Percentiles rank a stretch among this genome's conserved stretches.
phyloP scores from a whole-genome alignment of 495 filamentous ascomycete species.

The Penicillium chermesinum region DNA sequence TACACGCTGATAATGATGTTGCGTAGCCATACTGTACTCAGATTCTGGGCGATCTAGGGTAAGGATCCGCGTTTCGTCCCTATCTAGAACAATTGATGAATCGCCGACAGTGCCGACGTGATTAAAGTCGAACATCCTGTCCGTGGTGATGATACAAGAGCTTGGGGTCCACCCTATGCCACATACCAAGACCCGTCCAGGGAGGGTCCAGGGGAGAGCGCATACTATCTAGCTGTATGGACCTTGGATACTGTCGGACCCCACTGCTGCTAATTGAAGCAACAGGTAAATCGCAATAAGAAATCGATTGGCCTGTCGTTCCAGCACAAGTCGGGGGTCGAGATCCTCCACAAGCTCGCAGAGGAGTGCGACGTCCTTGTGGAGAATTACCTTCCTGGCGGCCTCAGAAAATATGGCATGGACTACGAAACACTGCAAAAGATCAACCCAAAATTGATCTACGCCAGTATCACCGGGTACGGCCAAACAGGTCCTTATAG shows the following conservation, averaged over 20 bases:
- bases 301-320: slow-evolving; percentile 91
- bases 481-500: slow-evolving; percentile 93
- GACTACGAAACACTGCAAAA: slow-evolving; percentile 73
- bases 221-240: slow-evolving; percentile 84
- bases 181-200: slow-evolving; percentile 56
- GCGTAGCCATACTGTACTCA: slow-evolving; percentile 92
- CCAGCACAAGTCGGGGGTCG: slow-evolving; percentile 72
- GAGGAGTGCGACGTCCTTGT: slow-evolving; percentile 87
- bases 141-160: slow-evolving; percentile 87
- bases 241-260: not conserved
- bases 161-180: slow-evolving; percentile 96
- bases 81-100: not conserved
- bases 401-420: slow-evolving; percentile 85
- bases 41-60: slow-evolving; percentile 95
- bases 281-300: slow-evolving; percentile 93
- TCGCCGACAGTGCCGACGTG: slow-evolving; percentile 92
- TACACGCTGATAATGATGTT: not conserved
- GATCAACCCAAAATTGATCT: slow-evolving; percentile 71
- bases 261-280: not conserved
- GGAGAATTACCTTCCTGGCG: slow-evolving; percentile 92
- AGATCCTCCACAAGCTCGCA: slow-evolving; percentile 79
- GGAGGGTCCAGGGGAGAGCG: slow-evolving; percentile 82
- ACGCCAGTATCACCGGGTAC: slow-evolving; percentile 68
- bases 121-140: slow-evolving; percentile 96
- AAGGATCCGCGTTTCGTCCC: slow-evolving; percentile 23